phyloP scores from a whole-genome alignment of 2,329 filamentous ascomycete species.

The Penicillium italicum region DNA sequence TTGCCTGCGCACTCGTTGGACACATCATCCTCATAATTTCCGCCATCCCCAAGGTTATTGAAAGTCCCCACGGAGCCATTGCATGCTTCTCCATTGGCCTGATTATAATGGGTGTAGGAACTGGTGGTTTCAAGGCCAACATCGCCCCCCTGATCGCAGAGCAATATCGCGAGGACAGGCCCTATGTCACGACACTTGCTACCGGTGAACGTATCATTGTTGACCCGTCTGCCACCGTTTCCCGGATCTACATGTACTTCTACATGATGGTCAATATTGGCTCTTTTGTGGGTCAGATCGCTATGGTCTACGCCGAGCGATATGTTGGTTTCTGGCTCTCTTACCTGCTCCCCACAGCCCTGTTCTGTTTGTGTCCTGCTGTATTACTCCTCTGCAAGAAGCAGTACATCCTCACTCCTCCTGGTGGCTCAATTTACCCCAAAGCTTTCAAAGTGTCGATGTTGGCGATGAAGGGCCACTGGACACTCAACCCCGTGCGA shows the following conservation, averaged over 20 bases:
- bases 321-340: constrained; percentile 73
- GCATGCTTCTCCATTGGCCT: constrained; percentile 62
- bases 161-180: constrained; percentile 60
- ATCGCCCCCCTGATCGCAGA: constrained; percentile 70
- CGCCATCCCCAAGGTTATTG: constrained; percentile 61
- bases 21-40: constrained; percentile 64
- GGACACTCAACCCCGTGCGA: constrained; percentile 58
- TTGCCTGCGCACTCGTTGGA: constrained; percentile 60
- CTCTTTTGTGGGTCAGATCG: constrained; percentile 58
- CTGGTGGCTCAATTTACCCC: constrained; percentile 67
- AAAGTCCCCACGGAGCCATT: constrained; percentile 55
- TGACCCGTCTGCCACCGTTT: constrained; percentile 65
- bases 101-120: constrained; percentile 68
- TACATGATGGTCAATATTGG: constrained; percentile 70
- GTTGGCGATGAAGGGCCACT: constrained; percentile 61
- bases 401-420: constrained; percentile 61
- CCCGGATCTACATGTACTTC: constrained; percentile 66
- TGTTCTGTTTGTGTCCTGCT: constrained; percentile 61
- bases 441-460: constrained; percentile 62
- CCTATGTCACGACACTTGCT: constrained; percentile 54
- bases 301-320: constrained; percentile 71
- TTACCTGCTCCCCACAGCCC: constrained; percentile 62
- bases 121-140: constrained; percentile 78
- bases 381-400: constrained; percentile 60
- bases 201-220: constrained; percentile 66